Evolutionary conservation across 495 filamentous ascomycete genomes (phyloP).

Genomic region (Margaritispora aquatica): DNA sequence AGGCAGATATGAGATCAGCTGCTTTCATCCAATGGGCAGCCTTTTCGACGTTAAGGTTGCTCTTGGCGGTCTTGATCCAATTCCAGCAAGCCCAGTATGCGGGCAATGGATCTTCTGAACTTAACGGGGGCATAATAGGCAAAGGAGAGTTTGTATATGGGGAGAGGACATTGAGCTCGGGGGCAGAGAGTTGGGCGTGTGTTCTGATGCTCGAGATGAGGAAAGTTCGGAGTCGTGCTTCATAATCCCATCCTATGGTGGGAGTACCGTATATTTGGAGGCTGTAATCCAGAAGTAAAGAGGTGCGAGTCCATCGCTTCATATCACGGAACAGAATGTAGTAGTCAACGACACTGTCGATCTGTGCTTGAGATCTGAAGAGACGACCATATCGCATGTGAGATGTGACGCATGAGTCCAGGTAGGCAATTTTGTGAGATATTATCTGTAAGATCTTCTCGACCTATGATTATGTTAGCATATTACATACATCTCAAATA

Average conservation of each 20-base stretch:
- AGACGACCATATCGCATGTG: neutral
- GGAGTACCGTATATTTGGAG: neutral
- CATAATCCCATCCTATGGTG: neutral
- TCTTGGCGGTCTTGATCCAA: constrained; percentile 8
- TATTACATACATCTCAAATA: neutral
- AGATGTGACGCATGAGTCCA: neutral
- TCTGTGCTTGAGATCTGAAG: neutral
- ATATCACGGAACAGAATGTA: constrained; percentile 12
- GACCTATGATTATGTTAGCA: neutral
- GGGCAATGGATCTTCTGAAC: neutral
- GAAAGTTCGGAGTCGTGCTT: neutral
- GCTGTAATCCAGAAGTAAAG: neutral
- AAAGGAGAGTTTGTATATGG: neutral
- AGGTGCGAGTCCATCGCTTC: neutral
- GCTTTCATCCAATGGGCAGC: constrained; percentile 1
- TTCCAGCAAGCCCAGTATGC: neutral
- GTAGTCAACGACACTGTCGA: neutral
- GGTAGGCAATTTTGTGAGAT: constrained; percentile 2
- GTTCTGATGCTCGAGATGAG: neutral
- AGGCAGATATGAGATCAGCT: constrained; percentile 6
- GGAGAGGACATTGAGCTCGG: neutral
- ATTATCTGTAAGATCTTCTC: constrained; percentile 5
- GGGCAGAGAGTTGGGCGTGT: neutral
- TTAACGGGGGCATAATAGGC: no score
- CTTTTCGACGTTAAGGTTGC: constrained; percentile 4